phyloP scores from a whole-genome alignment of 73 alveolate species.

The Breviolum minutum region DNA sequence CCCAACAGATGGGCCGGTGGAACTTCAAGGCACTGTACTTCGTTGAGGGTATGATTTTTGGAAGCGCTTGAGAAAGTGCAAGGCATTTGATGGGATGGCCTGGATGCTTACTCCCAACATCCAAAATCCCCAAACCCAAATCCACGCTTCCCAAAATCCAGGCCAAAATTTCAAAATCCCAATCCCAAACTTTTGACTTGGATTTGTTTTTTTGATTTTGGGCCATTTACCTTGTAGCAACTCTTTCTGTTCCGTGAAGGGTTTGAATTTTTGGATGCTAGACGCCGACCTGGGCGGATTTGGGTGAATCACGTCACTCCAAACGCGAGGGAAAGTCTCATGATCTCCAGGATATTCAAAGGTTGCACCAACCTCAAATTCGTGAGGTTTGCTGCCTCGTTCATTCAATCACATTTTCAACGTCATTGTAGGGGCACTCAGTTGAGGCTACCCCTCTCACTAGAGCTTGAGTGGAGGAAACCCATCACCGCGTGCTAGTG shows the following conservation, averaged over 20 bases:
- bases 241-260: too few species aligned
- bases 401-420: constrained; percentile 98
- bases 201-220: neutral
- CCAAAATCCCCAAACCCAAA: neutral
- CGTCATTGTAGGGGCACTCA: constrained; percentile 97
- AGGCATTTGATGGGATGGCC: neutral
- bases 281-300: neutral
- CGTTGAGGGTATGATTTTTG: neutral
- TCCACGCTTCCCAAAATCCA: neutral
- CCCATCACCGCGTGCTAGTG: neutral
- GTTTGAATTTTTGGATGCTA: neutral
- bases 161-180: neutral
- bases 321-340: too few species aligned
- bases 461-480: neutral
- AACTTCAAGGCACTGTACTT: constrained; percentile 18
- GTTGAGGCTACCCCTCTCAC: neutral
- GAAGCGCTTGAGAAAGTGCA: neutral
- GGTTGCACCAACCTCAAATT: neutral
- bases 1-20: constrained; percentile 64
- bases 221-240: neutral
- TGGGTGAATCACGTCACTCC: too few species aligned
- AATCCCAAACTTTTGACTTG: neutral
- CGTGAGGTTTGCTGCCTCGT: constrained; percentile 98
- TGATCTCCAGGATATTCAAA: neutral
- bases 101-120: neutral